These are phyloP conservation scores for Wickerhamiella musiphila DNA, from an alignment of 805 yeast species.

Conservation along the genomic window DNA sequence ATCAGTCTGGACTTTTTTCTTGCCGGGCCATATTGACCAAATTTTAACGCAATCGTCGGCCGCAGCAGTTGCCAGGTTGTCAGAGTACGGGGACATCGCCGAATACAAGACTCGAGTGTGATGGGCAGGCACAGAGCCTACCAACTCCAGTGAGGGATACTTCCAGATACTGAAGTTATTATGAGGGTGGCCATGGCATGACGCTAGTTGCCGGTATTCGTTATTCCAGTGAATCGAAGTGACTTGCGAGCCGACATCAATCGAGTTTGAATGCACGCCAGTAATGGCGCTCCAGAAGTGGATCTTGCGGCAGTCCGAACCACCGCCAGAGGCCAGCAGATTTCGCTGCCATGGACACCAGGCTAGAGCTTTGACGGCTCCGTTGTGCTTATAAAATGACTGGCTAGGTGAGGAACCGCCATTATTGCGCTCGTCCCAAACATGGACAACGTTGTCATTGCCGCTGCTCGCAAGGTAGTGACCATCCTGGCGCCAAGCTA, in stretches of 20 bases:
- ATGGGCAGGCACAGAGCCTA: constrained; percentile 85
- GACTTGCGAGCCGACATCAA: constrained; percentile 86
- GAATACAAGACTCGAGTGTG: constrained; percentile 75
- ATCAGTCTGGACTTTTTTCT: too few relatives aligned
- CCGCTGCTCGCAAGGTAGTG: constrained; percentile 81
- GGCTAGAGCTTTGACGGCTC: constrained; percentile 87
- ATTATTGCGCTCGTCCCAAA: constrained; percentile 82
- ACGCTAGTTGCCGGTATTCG: constrained; percentile 50
- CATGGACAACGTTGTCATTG: constrained; percentile 79
- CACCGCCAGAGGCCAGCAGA: constrained; percentile 92
- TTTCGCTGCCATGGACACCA: constrained; percentile 85
- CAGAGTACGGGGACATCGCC: constrained; percentile 75
- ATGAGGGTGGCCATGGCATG: constrained; percentile 86
- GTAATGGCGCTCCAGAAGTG: constrained; percentile 93
- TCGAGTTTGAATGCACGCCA: constrained; percentile 69
- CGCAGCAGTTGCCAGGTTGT: constrained; percentile 83
- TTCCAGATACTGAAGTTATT: constrained; percentile 71
- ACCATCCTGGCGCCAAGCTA: constrained; percentile 74
- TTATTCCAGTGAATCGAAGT: constrained; percentile 84
- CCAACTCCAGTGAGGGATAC: constrained; percentile 70
- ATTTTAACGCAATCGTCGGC: constrained; percentile 93
- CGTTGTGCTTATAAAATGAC: constrained; percentile 63
- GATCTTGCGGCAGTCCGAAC: constrained; percentile 71
- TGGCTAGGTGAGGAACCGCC: constrained; percentile 53
- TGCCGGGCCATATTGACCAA: constrained; percentile 79